phyloP scores from a whole-genome alignment of 2,329 filamentous ascomycete species.

The Neospermospora avenae region DNA sequence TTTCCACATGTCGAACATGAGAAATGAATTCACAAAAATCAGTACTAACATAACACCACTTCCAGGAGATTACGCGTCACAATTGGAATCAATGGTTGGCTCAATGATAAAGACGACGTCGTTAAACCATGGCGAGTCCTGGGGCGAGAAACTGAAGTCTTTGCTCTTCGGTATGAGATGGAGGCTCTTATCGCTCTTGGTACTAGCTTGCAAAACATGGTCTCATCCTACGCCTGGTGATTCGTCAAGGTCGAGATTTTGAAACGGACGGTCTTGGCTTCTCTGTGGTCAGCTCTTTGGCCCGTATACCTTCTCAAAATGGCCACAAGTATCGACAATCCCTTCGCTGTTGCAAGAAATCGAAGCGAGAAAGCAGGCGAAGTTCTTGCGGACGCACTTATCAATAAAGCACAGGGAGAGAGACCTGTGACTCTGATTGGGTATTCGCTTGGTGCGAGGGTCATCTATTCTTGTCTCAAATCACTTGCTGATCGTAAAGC shows the following conservation, averaged over 20 bases:
- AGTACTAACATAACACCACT: neutral
- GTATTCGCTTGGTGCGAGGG: slow-evolving; percentile 58
- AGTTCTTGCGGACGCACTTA: slow-evolving; percentile 61
- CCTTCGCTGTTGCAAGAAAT: slow-evolving; percentile 56
- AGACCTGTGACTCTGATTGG: slow-evolving; percentile 60
- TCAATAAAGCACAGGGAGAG: slow-evolving; percentile 72
- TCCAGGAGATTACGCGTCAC: slow-evolving; percentile 66
- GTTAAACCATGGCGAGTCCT: slow-evolving; percentile 77
- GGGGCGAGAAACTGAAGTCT: slow-evolving; percentile 69
- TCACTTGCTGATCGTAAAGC: slow-evolving; percentile 57
- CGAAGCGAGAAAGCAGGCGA: slow-evolving; percentile 59
- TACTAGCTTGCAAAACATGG: slow-evolving; percentile 65
- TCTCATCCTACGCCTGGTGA: slow-evolving; percentile 53
- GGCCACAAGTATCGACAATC: slow-evolving; percentile 55
- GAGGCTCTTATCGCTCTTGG: slow-evolving; percentile 74
- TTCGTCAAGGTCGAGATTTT: slow-evolving; percentile 62
- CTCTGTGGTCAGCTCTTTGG: slow-evolving; percentile 46
- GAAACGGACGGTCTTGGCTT: slow-evolving; percentile 46
- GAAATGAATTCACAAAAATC: neutral
- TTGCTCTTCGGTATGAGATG: slow-evolving; percentile 82
- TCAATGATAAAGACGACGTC: slow-evolving; percentile 71
- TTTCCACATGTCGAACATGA: neutral
- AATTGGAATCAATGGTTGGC: slow-evolving; percentile 85
- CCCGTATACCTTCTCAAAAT: slow-evolving; percentile 50
- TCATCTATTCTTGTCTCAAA: slow-evolving; percentile 62